Percentiles rank a stretch among this genome's conserved stretches.
Evolutionary conservation across 2,329 filamentous ascomycete species (phyloP).

Genomic region (Endothia cerciana): DNA sequence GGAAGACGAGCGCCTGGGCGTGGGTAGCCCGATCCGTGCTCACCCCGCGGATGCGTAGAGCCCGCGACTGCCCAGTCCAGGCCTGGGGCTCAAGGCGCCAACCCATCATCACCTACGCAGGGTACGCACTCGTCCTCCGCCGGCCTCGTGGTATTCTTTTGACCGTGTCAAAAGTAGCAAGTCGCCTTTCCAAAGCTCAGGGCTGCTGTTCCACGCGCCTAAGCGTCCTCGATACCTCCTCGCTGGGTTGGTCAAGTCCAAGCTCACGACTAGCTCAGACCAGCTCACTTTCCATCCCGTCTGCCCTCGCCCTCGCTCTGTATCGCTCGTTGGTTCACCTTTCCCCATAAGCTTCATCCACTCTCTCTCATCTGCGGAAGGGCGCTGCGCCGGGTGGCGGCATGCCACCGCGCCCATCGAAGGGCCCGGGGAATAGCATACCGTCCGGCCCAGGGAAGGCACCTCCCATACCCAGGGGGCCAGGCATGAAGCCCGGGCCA

Average conservation of each 20-base stretch:
- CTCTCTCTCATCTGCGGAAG: constrained; percentile 19
- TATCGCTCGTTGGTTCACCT: neutral
- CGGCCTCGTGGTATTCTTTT: neutral
- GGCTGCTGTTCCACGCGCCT: neutral
- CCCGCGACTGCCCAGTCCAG: neutral
- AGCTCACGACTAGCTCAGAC: neutral
- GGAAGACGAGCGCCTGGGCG: constrained; percentile 5
- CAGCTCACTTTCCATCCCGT: neutral
- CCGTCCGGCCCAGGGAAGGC: constrained; percentile 60
- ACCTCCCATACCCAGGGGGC: constrained; percentile 53
- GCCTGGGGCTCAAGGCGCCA: neutral
- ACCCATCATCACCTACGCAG: neutral
- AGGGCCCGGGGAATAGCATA: constrained; percentile 53
- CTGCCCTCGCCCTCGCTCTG: no score
- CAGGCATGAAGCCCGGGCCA: constrained; percentile 51
- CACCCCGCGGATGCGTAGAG: neutral
- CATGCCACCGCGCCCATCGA: constrained; percentile 49
- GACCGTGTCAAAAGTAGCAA: neutral
- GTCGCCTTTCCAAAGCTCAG: neutral
- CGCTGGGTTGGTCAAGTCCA: neutral
- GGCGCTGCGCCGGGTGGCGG: constrained; percentile 45
- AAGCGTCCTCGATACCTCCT: neutral
- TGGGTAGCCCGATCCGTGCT: constrained; percentile 1
- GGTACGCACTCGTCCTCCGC: no score
- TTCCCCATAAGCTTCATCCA: neutral